These are phyloP conservation scores for Wolfiporia cocos DNA, from an alignment of 1,284 basidiomycete species.

Conservation along the genomic window DNA sequence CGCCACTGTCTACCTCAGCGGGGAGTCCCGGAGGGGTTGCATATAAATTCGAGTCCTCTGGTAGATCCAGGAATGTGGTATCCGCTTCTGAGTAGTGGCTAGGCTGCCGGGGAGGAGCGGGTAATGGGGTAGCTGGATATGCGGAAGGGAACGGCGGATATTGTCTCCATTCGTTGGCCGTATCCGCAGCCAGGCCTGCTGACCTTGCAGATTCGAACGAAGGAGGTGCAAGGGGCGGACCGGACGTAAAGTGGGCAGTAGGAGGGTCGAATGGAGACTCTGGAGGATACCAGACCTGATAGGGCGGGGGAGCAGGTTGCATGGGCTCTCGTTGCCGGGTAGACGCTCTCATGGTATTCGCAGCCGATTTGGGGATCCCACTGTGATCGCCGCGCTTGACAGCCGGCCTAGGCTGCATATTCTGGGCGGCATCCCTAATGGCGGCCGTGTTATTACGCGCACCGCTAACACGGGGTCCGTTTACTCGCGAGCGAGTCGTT, in stretches of 20 bases:
- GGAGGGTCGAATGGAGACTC: conserved; percentile 26
- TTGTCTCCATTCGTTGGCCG: conserved; percentile 32
- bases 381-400: too few species aligned
- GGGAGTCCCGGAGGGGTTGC: neutral
- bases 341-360: neutral
- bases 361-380: conserved; percentile 3
- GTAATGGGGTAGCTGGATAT: conserved; percentile 27
- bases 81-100: too few species aligned
- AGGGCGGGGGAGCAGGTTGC: conserved; percentile 14
- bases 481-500: neutral
- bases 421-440: neutral
- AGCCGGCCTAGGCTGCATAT: too few species aligned
- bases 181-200: conserved; percentile 3
- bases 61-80: too few species aligned
- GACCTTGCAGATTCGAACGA: too few species aligned
- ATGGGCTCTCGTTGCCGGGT: conserved; percentile 5
- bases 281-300: conserved; percentile 37
- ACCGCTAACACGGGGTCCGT: neutral
- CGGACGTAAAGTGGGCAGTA: too few species aligned
- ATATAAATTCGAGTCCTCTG: too few species aligned
- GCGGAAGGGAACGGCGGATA: conserved; percentile 50
- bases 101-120: conserved; percentile 10
- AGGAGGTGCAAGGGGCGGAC: too few species aligned
- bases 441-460: too few species aligned
- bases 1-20: neutral